A percentile compares a stretch with the other conserved stretches of the same genome.
These are phyloP conservation scores for Fusarium verrucosum DNA, from an alignment of 2,329 filamentous ascomycete species.

Conservation along the genomic window DNA sequence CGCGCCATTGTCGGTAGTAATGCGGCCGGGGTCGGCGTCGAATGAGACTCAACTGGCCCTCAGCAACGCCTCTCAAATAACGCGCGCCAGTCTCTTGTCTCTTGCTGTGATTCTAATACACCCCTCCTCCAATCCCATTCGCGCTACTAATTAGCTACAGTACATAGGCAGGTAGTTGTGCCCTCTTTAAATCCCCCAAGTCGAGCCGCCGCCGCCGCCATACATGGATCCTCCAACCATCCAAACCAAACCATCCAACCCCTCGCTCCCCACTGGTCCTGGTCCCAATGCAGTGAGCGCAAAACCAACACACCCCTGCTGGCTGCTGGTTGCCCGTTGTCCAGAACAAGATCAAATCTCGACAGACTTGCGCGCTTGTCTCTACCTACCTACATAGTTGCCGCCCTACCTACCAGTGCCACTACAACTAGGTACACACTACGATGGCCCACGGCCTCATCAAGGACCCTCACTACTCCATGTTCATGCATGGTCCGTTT, in stretches of 20 bases:
- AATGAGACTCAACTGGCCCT: conserved; percentile 38
- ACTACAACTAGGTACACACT: conserved; percentile 40
- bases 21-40: conserved; percentile 42
- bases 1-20: conserved; percentile 34
- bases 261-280: conserved; percentile 45
- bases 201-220: conserved; percentile 46
- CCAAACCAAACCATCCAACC: conserved; percentile 44
- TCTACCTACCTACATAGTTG: conserved; percentile 36
- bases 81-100: conserved; percentile 40
- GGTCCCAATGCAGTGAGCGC: conserved; percentile 44
- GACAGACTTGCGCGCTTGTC: conserved; percentile 45
- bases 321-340: conserved; percentile 42
- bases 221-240: conserved; percentile 43
- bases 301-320: conserved; percentile 45
- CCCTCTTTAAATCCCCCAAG: conserved; percentile 44
- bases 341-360: conserved; percentile 46
- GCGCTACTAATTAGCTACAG: conserved; percentile 40
- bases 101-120: conserved; percentile 33
- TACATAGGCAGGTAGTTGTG: no score
- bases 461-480: conserved; percentile 51
- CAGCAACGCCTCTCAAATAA: conserved; percentile 38
- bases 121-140: conserved; percentile 41
- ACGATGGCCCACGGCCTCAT: conserved; percentile 38
- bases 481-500: conserved; percentile 51
- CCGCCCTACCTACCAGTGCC: conserved; percentile 43